These are phyloP conservation scores for Piper longum DNA, from an alignment of 164 flowering plant species.

Conservation along the genomic window DNA sequence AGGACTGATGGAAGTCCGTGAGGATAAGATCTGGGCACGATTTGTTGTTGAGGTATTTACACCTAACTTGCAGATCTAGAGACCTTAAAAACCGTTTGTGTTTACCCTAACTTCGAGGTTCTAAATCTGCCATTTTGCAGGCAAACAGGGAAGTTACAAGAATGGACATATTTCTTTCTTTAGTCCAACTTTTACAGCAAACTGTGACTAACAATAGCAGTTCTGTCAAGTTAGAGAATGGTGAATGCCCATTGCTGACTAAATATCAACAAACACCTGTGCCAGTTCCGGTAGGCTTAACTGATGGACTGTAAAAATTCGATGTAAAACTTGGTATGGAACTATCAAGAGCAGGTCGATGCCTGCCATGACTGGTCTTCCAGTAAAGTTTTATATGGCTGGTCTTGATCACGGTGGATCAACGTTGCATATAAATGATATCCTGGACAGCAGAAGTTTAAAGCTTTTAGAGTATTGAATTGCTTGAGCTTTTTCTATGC, in stretches of 20 bases:
- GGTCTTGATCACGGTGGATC: not conserved
- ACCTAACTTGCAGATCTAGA: not conserved
- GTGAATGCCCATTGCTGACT: slow-evolving; percentile 15
- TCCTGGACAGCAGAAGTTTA: no score
- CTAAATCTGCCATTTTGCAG: slow-evolving; percentile 24
- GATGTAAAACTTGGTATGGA: slow-evolving; percentile 5
- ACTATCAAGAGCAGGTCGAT: slow-evolving; percentile 14
- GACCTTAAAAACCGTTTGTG: not conserved
- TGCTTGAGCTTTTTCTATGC: slow-evolving; percentile 4
- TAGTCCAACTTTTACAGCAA: slow-evolving; percentile 52
- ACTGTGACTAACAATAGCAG: slow-evolving; percentile 15
- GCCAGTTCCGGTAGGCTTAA: slow-evolving; percentile 31
- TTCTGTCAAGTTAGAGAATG: slow-evolving; percentile 13
- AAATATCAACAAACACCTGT: slow-evolving; percentile 27
- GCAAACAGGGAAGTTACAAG: slow-evolving; percentile 48
- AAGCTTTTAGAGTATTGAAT: slow-evolving; percentile 1
- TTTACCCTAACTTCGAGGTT: not conserved
- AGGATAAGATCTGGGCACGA: slow-evolving; percentile 64
- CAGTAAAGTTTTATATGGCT: not conserved
- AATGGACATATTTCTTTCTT: slow-evolving; percentile 56
- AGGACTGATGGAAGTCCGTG: slow-evolving; percentile 64
- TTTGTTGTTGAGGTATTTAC: slow-evolving; percentile 64
- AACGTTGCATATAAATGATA: not conserved
- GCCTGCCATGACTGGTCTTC: slow-evolving; percentile 22
- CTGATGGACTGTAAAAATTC: slow-evolving; percentile 8